These are phyloP conservation scores for Hypomyces perniciosus DNA, from an alignment of 2,329 filamentous ascomycete genomes.

Conservation along the genomic window DNA sequence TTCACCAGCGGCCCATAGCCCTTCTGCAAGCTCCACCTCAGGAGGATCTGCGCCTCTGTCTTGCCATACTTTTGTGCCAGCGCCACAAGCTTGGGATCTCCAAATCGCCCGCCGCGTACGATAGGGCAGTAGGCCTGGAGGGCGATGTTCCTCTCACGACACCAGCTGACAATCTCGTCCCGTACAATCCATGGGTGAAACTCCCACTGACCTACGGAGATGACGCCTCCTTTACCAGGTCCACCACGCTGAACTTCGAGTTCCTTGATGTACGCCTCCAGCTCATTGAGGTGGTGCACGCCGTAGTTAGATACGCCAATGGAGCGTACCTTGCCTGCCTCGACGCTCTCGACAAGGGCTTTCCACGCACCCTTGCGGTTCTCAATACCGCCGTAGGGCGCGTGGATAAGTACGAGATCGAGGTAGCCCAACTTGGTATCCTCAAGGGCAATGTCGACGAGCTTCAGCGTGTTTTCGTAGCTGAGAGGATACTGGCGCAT, in stretches of 20 bases:
- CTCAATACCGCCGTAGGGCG: conserved; percentile 51
- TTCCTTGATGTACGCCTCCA: conserved; percentile 53
- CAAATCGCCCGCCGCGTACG: conserved; percentile 62
- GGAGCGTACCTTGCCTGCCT: conserved; percentile 54
- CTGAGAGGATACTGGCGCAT: conserved; percentile 30
- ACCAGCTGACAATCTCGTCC: conserved; percentile 76
- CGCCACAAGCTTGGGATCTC: conserved; percentile 57
- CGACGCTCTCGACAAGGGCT: conserved; percentile 57
- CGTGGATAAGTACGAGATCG: conserved; percentile 59
- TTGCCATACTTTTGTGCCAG: conserved; percentile 68
- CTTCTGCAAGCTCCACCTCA: conserved; percentile 80
- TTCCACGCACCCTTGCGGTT: conserved; percentile 55
- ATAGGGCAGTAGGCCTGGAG: conserved; percentile 60
- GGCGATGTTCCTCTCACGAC: conserved; percentile 54
- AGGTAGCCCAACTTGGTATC: conserved; percentile 60
- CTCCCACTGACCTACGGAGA: conserved; percentile 84
- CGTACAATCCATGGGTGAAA: conserved; percentile 82
- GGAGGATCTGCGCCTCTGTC: conserved; percentile 67
- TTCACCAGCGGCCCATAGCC: conserved; percentile 68
- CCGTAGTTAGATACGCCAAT: conserved; percentile 63
- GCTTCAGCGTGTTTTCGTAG: conserved; percentile 59
- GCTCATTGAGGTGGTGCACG: conserved; percentile 55
- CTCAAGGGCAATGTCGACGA: conserved; percentile 57
- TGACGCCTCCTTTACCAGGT: conserved; percentile 59
- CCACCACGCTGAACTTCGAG: conserved; percentile 56